Base-by-base conservation (phyloP, 306 rosid species). In the Urtica urens region DNA sequence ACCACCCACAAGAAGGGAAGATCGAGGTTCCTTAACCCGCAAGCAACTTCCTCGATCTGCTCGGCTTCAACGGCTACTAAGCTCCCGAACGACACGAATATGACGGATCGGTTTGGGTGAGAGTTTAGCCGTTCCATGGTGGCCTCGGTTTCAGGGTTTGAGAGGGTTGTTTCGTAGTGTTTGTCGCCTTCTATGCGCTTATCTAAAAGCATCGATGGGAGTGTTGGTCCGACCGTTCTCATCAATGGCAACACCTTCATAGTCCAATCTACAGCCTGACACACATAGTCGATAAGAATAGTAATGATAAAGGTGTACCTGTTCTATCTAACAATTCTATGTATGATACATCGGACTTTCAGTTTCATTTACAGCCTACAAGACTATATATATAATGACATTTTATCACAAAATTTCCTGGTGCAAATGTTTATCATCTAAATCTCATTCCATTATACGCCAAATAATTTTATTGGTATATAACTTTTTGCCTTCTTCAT, bases 171-270 rank as follows among this genome's bases (percentile, higher is more conserved):
- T 4, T 49, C 71, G 45, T 70, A 61, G 9, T 56, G 71, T 22
- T 58, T 49, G 34, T 70, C 73, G 23, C 59, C 35, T 63, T 70
- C 63, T 4, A 28, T 23, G 30, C 49, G 24, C 5, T 66, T 74
- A 33, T 74, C 76, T 34, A 74, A 48, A 43, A 47, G 57, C 61
- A 48, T 52, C 2, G 70, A 65, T 47, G 76, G 70, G 13, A 75
- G 39, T 7, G 63, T 62, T 21, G 81, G 81, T 19, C 81, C 81
- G 16, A 63, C 59, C 1, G 66, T 55, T 39, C 53, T 71, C n/a
- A n/a, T n/a, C 42, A 71, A 23, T 13, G 77, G 69, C 70, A 46
- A 70, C n/a, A 67, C 10, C 27, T 71, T 59, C 26, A 4, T 16
- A 3, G 51, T 14, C 70, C 76, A 74, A 11, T 69, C 63, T 22